Conservation (phyloP, 2,329 filamentous ascomycete species). For the Fusarium staphyleae region DNA sequence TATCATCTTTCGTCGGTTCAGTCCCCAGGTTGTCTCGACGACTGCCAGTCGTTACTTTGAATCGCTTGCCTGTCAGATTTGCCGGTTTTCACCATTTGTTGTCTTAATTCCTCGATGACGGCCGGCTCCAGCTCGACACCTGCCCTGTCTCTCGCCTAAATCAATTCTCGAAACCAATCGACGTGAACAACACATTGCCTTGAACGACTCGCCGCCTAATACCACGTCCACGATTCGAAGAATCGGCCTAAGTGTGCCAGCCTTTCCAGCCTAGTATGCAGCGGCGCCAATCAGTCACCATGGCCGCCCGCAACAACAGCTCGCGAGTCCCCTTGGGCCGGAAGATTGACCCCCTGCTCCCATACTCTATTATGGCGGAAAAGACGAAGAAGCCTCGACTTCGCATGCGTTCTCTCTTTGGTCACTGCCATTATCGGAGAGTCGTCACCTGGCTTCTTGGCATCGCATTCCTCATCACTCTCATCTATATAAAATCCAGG, state of each 20-base stretch:
- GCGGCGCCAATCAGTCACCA: slow-evolving; percentile 44
- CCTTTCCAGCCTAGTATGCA: slow-evolving; percentile 40
- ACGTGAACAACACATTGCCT: slow-evolving; percentile 22
- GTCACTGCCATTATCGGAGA: slow-evolving; percentile 60
- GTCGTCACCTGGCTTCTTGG: slow-evolving; percentile 59
- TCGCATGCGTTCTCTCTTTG: slow-evolving; percentile 55
- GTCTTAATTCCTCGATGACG: slow-evolving; percentile 39
- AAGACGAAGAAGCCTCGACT: slow-evolving; percentile 48
- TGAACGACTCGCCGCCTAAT: slow-evolving; percentile 6
- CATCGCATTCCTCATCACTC: slow-evolving; percentile 50
- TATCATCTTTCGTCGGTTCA: slow-evolving; percentile 40
- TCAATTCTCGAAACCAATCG: slow-evolving; percentile 24
- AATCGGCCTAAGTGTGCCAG: slow-evolving; percentile 31
- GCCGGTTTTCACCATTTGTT: slow-evolving; percentile 27
- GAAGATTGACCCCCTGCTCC: slow-evolving; percentile 46
- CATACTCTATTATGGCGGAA: slow-evolving; percentile 44
- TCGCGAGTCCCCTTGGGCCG: slow-evolving; percentile 42
- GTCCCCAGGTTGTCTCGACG: slow-evolving; percentile 39
- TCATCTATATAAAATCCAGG: slow-evolving; percentile 50
- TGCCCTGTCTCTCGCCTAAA: slow-evolving; percentile 31
- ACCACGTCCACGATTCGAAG: slow-evolving; percentile 11
- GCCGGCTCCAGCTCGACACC: slow-evolving; percentile 39
- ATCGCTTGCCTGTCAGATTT: slow-evolving; percentile 32
- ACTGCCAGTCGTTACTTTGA: slow-evolving; percentile 43
- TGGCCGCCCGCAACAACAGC: slow-evolving; percentile 48